Conservation (phyloP, 1,284 basidiomycete species). For the Ganoderma sinense region DNA sequence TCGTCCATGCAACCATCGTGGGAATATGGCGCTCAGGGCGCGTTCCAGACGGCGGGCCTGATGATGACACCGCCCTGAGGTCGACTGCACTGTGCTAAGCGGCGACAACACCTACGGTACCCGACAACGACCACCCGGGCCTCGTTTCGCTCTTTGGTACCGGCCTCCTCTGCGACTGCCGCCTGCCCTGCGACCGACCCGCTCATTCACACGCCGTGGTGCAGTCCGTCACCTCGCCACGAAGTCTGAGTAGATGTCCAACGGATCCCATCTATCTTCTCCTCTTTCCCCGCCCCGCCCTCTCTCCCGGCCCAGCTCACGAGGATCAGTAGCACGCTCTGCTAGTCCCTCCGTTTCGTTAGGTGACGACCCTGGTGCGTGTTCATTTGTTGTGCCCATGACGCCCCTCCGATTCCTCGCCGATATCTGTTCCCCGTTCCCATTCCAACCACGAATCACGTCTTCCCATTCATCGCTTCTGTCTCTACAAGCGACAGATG, state of each 20-base stretch:
- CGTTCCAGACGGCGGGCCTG: neutral
- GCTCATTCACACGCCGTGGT: slow-evolving; percentile 3
- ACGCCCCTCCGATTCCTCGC: neutral
- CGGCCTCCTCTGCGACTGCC: neutral
- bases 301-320: slow-evolving; percentile 65
- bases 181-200: neutral
- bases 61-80: neutral
- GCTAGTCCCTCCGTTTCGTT: slow-evolving; percentile 59
- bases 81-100: neutral
- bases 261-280: slow-evolving; percentile 34
- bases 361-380: slow-evolving; percentile 65
- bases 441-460: neutral
- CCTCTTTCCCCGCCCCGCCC: slow-evolving; percentile 44
- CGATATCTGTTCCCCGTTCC: neutral
- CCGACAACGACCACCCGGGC: neutral
- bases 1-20: neutral
- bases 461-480: neutral
- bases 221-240: neutral
- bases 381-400: neutral
- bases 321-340: slow-evolving; percentile 50
- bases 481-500: neutral
- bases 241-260: slow-evolving; percentile 26
- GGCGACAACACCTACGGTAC: neutral
- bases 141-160: neutral
- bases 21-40: neutral